phyloP scores from a whole-genome alignment of 805 yeast species.

The Hemisphaericaspora nanyangensis region DNA sequence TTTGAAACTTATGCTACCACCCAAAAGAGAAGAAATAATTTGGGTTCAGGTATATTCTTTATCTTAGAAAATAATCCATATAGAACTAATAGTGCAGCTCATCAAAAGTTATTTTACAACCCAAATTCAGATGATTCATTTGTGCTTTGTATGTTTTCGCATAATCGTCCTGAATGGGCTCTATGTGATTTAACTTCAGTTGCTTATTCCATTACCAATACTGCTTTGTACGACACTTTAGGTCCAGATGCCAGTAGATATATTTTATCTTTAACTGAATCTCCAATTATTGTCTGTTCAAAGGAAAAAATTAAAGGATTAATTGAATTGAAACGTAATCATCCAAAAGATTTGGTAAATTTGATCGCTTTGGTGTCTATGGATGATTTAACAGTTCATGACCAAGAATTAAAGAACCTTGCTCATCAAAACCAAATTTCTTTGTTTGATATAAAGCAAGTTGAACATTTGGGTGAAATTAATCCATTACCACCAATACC shows the following conservation, averaged over 20 bases:
- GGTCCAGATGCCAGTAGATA: constrained; percentile 57
- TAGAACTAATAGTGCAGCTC: constrained; percentile 21
- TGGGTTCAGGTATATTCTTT: constrained; percentile 37
- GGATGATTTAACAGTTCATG: constrained; percentile 33
- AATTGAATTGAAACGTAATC: constrained; percentile 23
- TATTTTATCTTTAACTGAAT: constrained; percentile 56
- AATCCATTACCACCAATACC: constrained; percentile 33
- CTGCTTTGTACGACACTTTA: constrained; percentile 35
- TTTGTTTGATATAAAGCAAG: constrained; percentile 28
- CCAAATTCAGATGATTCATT: constrained; percentile 24
- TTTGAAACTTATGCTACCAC: constrained; percentile 23
- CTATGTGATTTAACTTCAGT: constrained; percentile 66
- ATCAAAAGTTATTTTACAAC: constrained; percentile 20
- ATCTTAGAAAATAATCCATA: constrained; percentile 30
- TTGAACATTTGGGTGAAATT: constrained; percentile 29
- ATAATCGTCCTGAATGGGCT: constrained; percentile 66
- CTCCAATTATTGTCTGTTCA: constrained; percentile 46
- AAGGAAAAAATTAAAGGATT: constrained; percentile 27
- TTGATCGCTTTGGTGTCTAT: constrained; percentile 35
- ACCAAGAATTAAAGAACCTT: constrained; percentile 20
- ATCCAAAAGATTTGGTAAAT: constrained; percentile 21
- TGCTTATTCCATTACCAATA: constrained; percentile 37
- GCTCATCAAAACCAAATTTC: constrained; percentile 14
- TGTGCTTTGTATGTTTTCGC: constrained; percentile 52
- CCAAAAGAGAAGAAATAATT: constrained; percentile 20